Conservation (phyloP, 2,329 filamentous ascomycete genomes). For the Rasamsonia emersonii region DNA sequence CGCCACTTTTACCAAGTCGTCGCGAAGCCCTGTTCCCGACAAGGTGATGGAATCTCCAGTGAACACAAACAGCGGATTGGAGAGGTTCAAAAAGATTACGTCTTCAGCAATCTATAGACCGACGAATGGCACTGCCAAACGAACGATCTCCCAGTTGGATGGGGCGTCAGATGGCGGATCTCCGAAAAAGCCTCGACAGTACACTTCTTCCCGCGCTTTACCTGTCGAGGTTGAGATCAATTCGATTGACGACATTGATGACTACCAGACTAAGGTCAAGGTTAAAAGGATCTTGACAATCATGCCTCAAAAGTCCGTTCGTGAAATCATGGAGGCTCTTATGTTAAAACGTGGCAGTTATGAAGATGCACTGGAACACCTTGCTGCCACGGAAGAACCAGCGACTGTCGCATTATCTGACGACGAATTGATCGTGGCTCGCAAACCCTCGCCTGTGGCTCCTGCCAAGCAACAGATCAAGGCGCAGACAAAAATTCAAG, state of each 20-base stretch:
- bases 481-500: constrained; percentile 47
- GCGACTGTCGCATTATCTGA: constrained; percentile 26
- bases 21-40: constrained; percentile 24
- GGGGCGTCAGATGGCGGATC: constrained; percentile 27
- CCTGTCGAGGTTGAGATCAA: constrained; percentile 35
- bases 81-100: constrained; percentile 38
- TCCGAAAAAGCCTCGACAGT: constrained; percentile 34
- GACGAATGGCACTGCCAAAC: constrained; percentile 22
- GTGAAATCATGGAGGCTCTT: constrained; percentile 43
- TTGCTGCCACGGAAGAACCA: constrained; percentile 34
- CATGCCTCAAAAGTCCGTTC: constrained; percentile 39
- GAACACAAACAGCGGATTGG: constrained; percentile 17
- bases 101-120: constrained; percentile 35
- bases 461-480: constrained; percentile 47
- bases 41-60: constrained; percentile 36
- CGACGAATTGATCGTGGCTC: constrained; percentile 28
- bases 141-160: constrained; percentile 37
- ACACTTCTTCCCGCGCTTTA: constrained; percentile 37
- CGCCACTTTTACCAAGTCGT: constrained; percentile 45
- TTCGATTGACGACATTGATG: constrained; percentile 42
- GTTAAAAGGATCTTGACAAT: constrained; percentile 45
- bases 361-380: constrained; percentile 44
- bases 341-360: constrained; percentile 43
- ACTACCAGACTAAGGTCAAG: constrained; percentile 42
- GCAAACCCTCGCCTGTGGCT: constrained; percentile 12